Evolutionary conservation across 1,139 yeast genomes (phyloP).

Genomic region (Geotrichum armillariae): DNA sequence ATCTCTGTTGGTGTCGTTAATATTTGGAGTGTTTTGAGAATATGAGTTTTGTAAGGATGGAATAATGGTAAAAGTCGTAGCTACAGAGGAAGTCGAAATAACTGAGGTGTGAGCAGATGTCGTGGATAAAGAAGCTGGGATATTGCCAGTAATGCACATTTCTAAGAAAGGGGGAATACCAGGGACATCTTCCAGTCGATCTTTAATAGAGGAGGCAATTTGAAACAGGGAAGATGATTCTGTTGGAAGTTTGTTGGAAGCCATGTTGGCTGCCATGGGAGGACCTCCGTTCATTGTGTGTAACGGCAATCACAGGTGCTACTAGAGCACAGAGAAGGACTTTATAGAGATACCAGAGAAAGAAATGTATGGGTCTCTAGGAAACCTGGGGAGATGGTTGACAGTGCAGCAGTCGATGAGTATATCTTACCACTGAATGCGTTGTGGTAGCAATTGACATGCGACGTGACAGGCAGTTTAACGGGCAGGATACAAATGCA

Average conservation of each 20-base stretch:
- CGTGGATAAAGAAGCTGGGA: slow-evolving; percentile 17
- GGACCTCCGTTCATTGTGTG: slow-evolving; percentile 14
- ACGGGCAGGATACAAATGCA: neutral
- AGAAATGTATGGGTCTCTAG: too few species aligned
- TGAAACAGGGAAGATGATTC: slow-evolving; percentile 59
- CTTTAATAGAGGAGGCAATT: slow-evolving; percentile 61
- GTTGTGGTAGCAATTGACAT: neutral
- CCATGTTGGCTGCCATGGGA: slow-evolving; percentile 19
- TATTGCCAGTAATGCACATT: slow-evolving; percentile 35
- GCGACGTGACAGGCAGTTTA: neutral
- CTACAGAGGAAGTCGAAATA: neutral
- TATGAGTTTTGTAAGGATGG: slow-evolving; percentile 1
- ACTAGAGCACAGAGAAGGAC: neutral
- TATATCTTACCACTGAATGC: neutral
- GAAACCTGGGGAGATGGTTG: neutral
- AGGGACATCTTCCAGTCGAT: slow-evolving; percentile 60
- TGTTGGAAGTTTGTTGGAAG: slow-evolving; percentile 18
- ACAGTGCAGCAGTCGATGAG: neutral
- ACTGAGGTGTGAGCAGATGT: neutral
- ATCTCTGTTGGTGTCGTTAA: slow-evolving; percentile 12
- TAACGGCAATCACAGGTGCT: neutral
- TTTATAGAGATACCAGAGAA: neutral
- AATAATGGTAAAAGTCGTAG: slow-evolving; percentile 12
- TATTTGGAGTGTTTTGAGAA: slow-evolving; percentile 15
- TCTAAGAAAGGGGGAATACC: slow-evolving; percentile 73